These are phyloP conservation scores for Lentinula sp. DNA, from an alignment of 768 basidiomycete genomes.

Conservation along the genomic window DNA sequence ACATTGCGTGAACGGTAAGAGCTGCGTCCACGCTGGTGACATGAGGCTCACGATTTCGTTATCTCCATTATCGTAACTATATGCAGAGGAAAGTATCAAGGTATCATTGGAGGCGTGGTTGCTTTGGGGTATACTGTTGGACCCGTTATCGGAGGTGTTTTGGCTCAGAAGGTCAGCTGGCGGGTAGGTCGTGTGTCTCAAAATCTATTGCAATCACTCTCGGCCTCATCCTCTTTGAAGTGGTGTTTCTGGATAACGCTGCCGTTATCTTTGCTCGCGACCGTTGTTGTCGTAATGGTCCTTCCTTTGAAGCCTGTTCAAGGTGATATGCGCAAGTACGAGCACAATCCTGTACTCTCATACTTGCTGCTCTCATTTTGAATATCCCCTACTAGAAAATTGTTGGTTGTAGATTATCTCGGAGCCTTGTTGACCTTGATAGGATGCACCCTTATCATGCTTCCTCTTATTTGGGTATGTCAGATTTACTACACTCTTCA, in stretches of 20 bases:
- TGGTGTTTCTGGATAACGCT: slow-evolving; percentile 78
- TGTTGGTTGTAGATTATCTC: slow-evolving; percentile 58
- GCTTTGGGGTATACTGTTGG: slow-evolving; percentile 62
- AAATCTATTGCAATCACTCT: background rate
- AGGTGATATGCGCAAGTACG: slow-evolving; percentile 48
- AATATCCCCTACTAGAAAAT: slow-evolving; percentile 35
- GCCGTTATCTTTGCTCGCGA: slow-evolving; percentile 48
- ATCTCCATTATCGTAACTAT: background rate
- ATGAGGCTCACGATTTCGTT: background rate
- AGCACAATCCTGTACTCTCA: background rate
- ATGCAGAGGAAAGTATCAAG: slow-evolving; percentile 70
- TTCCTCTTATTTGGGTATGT: slow-evolving; percentile 69
- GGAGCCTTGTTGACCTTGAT: slow-evolving; percentile 53
- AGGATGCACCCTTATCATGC: slow-evolving; percentile 56
- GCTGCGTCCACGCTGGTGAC: background rate
- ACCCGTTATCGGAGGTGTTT: slow-evolving; percentile 60
- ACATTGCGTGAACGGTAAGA: slow-evolving; percentile 56
- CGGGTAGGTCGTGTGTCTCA: slow-evolving; percentile 31
- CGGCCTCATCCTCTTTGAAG: slow-evolving; percentile 18
- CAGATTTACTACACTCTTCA: background rate
- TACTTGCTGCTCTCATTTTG: background rate
- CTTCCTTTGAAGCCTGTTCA: slow-evolving; percentile 66
- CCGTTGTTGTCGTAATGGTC: slow-evolving; percentile 51
- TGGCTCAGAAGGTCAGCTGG: slow-evolving; percentile 61
- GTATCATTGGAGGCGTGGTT: slow-evolving; percentile 54